A percentile compares a stretch with the other conserved stretches of the same genome.
These are phyloP conservation scores for Chlorophyllum brunneum DNA, from an alignment of 768 basidiomycete genomes.

Conservation along the genomic window DNA sequence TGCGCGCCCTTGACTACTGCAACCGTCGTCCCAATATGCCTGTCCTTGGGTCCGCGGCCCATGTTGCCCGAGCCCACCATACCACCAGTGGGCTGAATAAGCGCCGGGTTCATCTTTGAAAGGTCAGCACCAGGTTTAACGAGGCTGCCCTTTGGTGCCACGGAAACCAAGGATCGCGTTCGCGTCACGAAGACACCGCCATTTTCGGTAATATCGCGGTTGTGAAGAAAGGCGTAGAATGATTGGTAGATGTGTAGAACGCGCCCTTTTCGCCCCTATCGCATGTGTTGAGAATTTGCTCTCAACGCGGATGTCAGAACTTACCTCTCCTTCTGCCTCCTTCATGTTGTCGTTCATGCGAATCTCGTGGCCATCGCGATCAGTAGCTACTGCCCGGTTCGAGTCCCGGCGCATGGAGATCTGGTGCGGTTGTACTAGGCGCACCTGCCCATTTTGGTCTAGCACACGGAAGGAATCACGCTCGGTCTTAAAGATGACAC, in stretches of 20 bases:
- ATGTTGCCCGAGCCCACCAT: constrained; percentile 79
- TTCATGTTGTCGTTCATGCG: constrained; percentile 88
- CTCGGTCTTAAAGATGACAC: constrained; percentile 97
- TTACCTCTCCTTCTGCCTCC: constrained; percentile 84
- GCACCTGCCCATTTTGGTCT: constrained; percentile 89
- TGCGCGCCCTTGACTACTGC: constrained; percentile 81
- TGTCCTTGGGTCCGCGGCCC: constrained; percentile 77
- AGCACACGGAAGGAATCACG: constrained; percentile 93
- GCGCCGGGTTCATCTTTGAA: constrained; percentile 87
- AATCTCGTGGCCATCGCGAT: constrained; percentile 85
- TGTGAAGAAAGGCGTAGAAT: constrained; percentile 90
- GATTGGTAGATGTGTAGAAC: constrained; percentile 95
- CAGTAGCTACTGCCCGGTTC: constrained; percentile 79
- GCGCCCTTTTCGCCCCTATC: constrained; percentile 77
- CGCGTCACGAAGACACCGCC: constrained; percentile 94
- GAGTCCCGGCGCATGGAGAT: constrained; percentile 90
- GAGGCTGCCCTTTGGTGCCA: constrained; percentile 81
- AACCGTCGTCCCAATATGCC: constrained; percentile 77
- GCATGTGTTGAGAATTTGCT: background rate
- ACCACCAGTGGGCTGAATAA: constrained; percentile 61
- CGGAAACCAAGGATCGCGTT: constrained; percentile 73
- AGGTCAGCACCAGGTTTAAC: constrained; percentile 69
- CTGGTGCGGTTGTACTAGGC: constrained; percentile 89
- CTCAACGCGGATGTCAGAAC: constrained; percentile 18
- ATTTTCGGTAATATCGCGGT: constrained; percentile 86